Conservation (phyloP, 345 rosid genomes). For the Viola odorata region DNA sequence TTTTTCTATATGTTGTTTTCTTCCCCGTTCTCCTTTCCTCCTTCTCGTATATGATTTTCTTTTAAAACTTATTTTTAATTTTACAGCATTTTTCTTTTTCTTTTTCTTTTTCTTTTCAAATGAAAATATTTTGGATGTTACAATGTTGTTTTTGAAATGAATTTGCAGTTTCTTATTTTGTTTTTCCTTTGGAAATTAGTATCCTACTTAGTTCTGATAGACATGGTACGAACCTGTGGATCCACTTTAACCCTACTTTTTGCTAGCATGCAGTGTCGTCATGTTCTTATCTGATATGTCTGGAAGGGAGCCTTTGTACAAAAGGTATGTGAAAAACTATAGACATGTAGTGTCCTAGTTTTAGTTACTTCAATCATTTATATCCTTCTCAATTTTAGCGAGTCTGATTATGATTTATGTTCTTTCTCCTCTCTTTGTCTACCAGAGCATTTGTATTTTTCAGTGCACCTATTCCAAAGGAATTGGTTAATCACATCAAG, state of each 20-base stretch:
- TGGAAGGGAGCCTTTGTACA: constrained; percentile 92
- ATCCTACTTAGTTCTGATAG: neutral
- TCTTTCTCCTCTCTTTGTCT: constrained; percentile 5
- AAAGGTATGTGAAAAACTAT: constrained; percentile 46
- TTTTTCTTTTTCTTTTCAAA: no score
- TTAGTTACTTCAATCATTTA: neutral
- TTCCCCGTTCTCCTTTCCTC: neutral
- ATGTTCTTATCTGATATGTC: constrained; percentile 99
- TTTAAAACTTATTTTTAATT: neutral
- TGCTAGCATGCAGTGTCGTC: constrained; percentile 68
- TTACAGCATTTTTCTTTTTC: neutral
- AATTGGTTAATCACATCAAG: constrained; percentile 78
- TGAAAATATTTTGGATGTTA: no score
- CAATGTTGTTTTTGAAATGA: neutral
- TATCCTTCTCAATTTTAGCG: neutral
- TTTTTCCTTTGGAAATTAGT: neutral
- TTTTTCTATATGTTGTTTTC: no score
- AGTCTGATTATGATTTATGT: constrained; percentile 13
- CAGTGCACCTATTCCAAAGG: constrained; percentile 69
- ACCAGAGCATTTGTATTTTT: constrained; percentile 82
- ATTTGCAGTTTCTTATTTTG: neutral
- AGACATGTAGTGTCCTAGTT: neutral
- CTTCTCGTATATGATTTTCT: neutral
- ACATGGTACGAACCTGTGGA: constrained; percentile 6
- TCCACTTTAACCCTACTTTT: constrained; percentile 28